These are phyloP conservation scores for Cynanchum wilfordii DNA, from an alignment of 257 asterid genomes.

Conservation along the genomic window DNA sequence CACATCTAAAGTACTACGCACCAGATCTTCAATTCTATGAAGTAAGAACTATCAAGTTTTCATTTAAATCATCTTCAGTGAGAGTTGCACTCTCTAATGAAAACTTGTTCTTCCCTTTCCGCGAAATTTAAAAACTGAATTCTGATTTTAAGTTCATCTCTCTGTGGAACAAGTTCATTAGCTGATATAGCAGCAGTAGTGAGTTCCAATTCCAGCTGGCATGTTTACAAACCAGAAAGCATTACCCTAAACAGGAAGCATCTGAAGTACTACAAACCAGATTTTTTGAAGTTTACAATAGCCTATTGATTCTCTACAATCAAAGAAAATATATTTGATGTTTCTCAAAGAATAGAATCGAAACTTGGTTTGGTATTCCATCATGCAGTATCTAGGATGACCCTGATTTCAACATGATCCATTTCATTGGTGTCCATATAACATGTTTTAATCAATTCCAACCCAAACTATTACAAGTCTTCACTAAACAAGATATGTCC, in stretches of 20 bases:
- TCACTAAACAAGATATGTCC: neutral
- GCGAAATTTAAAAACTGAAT: neutral
- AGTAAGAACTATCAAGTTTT: neutral
- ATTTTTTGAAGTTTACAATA: no score
- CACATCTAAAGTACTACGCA: neutral
- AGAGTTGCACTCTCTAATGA: neutral
- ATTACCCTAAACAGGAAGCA: neutral
- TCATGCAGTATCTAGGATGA: neutral
- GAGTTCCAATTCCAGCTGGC: neutral
- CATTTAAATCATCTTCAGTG: neutral
- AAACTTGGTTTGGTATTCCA: neutral
- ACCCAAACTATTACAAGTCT: neutral
- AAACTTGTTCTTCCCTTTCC: neutral
- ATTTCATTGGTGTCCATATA: neutral
- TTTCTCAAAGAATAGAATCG: neutral
- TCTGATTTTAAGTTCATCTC: neutral
- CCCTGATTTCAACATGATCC: neutral
- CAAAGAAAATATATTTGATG: no score
- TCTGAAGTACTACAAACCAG: no score
- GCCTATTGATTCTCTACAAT: no score
- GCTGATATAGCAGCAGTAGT: neutral
- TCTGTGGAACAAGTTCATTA: neutral
- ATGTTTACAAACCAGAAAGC: no score
- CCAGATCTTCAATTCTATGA: neutral
- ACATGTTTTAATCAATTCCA: neutral